These are phyloP conservation scores for Microcos paniculata DNA, from an alignment of 345 rosid species.

Conservation along the genomic window DNA sequence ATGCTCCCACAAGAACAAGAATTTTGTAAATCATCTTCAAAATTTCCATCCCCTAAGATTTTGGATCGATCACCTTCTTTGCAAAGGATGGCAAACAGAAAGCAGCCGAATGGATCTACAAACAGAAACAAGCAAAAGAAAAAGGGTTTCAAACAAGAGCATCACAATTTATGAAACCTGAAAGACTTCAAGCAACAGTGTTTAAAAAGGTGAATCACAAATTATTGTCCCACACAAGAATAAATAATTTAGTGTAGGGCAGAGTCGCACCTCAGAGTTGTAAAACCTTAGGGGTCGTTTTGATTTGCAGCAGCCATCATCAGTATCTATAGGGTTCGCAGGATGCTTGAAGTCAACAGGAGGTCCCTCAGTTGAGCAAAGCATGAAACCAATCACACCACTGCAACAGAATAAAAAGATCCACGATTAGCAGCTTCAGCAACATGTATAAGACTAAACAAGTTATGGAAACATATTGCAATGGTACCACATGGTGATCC, in stretches of 20 bases:
- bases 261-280: conserved; percentile 63
- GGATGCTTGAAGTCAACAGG: conserved; percentile 88
- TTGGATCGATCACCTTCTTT: conserved; percentile 74
- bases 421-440: neutral
- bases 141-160: neutral
- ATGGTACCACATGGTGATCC: neutral
- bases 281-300: conserved; percentile 69
- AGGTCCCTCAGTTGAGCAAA: conserved; percentile 93
- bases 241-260: neutral
- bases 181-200: neutral
- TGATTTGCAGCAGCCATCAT: conserved; percentile 36
- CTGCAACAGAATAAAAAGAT: conserved; percentile 36
- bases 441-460: neutral
- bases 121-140: neutral
- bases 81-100: conserved; percentile 95
- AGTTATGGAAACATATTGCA: neutral
- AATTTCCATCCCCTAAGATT: conserved; percentile 33
- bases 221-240: neutral
- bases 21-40: conserved; percentile 4
- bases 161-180: neutral
- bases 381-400: conserved; percentile 97
- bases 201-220: neutral
- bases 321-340: conserved; percentile 56
- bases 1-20: conserved; percentile 8
- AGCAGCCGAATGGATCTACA: conserved; percentile 89